phyloP scores from a whole-genome alignment of 163 green algal genomes.

The Prototheca stagnorum region DNA sequence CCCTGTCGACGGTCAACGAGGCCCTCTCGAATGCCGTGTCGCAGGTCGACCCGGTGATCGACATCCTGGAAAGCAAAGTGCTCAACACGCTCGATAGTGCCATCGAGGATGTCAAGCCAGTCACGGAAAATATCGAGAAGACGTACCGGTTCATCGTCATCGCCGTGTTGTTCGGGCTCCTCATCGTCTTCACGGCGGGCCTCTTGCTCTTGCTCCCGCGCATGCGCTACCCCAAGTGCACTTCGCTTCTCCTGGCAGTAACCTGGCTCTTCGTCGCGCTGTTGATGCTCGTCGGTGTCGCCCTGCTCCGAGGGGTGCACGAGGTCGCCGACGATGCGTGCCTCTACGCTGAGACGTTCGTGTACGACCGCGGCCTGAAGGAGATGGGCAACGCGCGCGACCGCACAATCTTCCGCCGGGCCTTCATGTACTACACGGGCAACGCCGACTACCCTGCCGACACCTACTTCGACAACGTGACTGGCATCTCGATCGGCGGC shows the following conservation, averaged over 20 bases:
- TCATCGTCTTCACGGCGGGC: neutral
- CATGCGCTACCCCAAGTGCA: slow-evolving; percentile 2
- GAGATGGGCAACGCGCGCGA: neutral
- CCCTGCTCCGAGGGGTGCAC: slow-evolving; percentile 9
- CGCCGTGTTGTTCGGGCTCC: slow-evolving; percentile 4
- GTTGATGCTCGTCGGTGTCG: slow-evolving; percentile 19
- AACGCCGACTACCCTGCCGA: neutral
- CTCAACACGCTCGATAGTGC: neutral
- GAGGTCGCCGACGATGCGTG: slow-evolving; percentile 6
- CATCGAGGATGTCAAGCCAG: neutral
- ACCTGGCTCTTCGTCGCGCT: slow-evolving; percentile 15
- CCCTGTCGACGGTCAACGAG: neutral
- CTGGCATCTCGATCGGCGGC: neutral
- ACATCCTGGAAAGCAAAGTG: neutral
- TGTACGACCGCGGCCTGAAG: neutral
- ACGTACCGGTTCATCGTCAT: slow-evolving; percentile 10
- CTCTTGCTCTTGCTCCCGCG: neutral
- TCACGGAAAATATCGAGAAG: slow-evolving; percentile 1
- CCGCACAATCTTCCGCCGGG: slow-evolving; percentile 6
- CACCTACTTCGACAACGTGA: neutral
- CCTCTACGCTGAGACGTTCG: slow-evolving; percentile 11
- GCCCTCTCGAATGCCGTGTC: neutral
- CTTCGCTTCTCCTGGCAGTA: slow-evolving; percentile 1
- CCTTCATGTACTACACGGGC: neutral
- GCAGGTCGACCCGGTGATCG: neutral